Conservation (phyloP, 1,284 basidiomycete species). For the Cutaneotrichosporon mucoides region DNA sequence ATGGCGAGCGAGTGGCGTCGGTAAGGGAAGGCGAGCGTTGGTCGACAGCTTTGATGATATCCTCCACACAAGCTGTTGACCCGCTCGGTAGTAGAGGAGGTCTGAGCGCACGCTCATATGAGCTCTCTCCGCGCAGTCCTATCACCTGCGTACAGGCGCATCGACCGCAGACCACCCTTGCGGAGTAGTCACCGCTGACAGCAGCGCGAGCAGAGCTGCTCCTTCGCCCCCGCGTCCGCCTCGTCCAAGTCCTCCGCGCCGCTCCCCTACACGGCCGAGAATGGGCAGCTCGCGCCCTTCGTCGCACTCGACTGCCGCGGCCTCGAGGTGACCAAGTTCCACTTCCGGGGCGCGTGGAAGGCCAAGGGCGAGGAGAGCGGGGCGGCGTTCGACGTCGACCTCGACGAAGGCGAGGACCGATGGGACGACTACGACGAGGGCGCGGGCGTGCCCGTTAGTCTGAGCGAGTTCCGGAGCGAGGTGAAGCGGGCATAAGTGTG, state of each 20-base stretch:
- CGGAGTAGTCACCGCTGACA: neutral
- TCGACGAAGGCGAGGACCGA: constrained; percentile 44
- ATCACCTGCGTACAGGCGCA: no score
- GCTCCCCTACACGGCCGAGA: constrained; percentile 30
- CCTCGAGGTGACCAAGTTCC: constrained; percentile 45
- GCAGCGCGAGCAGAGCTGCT: constrained; percentile 49
- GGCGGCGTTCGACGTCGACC: constrained; percentile 42
- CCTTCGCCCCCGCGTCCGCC: constrained; percentile 33
- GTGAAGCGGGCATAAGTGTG: constrained; percentile 28
- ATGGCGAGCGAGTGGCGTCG: no score
- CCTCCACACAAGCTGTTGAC: no score
- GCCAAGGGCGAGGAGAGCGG: constrained; percentile 29
- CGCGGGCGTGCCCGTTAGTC: constrained; percentile 34
- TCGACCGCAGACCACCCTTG: no score
- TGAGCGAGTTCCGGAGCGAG: constrained; percentile 40
- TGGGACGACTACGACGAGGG: constrained; percentile 51
- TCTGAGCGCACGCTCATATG: no score
- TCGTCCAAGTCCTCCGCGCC: constrained; percentile 35
- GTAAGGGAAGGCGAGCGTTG: no score
- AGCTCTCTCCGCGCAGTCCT: no score
- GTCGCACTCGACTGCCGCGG: constrained; percentile 48
- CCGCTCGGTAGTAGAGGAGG: no score
- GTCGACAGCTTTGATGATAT: no score
- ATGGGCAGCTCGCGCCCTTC: constrained; percentile 31
- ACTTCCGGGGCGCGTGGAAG: constrained; percentile 38